A percentile compares a stretch with the other conserved stretches of the same genome.
Conservation (phyloP, 805 yeast genomes). For the Wickerhamiella sorbophila region DNA sequence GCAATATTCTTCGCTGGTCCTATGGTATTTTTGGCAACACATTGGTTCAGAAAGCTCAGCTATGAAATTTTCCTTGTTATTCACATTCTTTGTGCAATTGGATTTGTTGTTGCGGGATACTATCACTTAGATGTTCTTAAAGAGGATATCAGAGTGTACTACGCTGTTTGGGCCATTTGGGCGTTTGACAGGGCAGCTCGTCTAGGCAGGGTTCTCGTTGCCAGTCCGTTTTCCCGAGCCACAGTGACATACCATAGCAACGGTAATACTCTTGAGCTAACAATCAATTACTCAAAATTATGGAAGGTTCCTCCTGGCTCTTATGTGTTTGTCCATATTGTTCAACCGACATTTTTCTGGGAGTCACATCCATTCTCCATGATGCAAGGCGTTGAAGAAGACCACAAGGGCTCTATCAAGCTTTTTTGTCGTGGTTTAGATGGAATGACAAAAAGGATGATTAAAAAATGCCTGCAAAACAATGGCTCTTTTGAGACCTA, state of each 20-base stretch:
- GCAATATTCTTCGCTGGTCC: slow-evolving; percentile 12
- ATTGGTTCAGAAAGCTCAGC: slow-evolving; percentile 33
- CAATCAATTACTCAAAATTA: slow-evolving; percentile 28
- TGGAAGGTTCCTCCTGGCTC: slow-evolving; percentile 43
- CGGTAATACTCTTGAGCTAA: slow-evolving; percentile 14
- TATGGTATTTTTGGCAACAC: slow-evolving; percentile 33
- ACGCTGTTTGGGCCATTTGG: slow-evolving; percentile 53
- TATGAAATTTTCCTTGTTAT: slow-evolving; percentile 44
- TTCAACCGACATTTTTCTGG: slow-evolving; percentile 33
- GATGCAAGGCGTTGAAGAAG: slow-evolving; percentile 4
- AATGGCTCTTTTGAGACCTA: slow-evolving; percentile 18
- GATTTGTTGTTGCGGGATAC: slow-evolving; percentile 38
- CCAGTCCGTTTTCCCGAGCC: slow-evolving; percentile 33
- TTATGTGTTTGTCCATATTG: slow-evolving; percentile 37
- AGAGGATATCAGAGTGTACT: slow-evolving; percentile 33
- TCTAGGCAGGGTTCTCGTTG: slow-evolving; percentile 35
- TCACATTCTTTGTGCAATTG: slow-evolving; percentile 40
- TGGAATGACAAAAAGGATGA: slow-evolving; percentile 39
- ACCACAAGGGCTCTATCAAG: slow-evolving; percentile 12
- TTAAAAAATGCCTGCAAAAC: slow-evolving; percentile 21
- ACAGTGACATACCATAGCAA: not conserved
- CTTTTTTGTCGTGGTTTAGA: slow-evolving; percentile 26
- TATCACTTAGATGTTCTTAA: slow-evolving; percentile 34
- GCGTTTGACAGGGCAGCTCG: slow-evolving; percentile 48
- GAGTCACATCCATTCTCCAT: slow-evolving; percentile 60